Conservation (phyloP, 2,329 filamentous ascomycete species). For the Neopestalotiopsis sp. region DNA sequence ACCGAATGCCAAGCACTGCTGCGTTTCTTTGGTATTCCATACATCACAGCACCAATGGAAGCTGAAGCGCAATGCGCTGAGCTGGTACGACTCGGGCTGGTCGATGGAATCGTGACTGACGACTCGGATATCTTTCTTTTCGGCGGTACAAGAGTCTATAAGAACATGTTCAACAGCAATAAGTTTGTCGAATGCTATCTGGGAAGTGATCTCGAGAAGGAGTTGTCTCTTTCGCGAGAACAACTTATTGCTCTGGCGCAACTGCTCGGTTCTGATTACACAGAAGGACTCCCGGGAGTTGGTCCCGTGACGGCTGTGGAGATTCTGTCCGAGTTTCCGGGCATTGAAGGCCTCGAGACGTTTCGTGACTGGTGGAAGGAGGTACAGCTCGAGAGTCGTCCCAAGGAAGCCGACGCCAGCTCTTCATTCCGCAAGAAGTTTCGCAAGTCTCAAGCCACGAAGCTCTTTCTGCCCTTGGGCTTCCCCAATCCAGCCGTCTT, state of each 20-base stretch:
- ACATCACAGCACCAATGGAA: slow-evolving; percentile 98
- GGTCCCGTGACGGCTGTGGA: slow-evolving; percentile 95
- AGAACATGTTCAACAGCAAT: slow-evolving; percentile 99
- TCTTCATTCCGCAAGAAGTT: slow-evolving; percentile 85
- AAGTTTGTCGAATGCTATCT: slow-evolving; percentile 99
- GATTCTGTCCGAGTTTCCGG: slow-evolving; percentile 87
- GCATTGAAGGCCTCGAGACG: slow-evolving; percentile 63
- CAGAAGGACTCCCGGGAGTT: slow-evolving; percentile 86
- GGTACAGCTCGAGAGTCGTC: slow-evolving; percentile 72
- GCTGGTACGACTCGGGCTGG: slow-evolving; percentile 82
- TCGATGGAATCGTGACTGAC: slow-evolving; percentile 97
- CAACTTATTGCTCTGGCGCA: slow-evolving; percentile 91
- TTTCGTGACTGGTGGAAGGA: slow-evolving; percentile 90
- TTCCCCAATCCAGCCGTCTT: slow-evolving; percentile 84
- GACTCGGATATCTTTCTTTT: slow-evolving; percentile 97
- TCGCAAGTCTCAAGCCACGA: slow-evolving; percentile 76
- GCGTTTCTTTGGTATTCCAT: slow-evolving; percentile 89
- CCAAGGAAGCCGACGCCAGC: slow-evolving; percentile 64
- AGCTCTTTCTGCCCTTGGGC: slow-evolving; percentile 80
- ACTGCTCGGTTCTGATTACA: slow-evolving; percentile 92
- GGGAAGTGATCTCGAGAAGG: slow-evolving; percentile 80
- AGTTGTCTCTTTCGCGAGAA: slow-evolving; percentile 84
- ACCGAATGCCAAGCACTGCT: slow-evolving; percentile 92
- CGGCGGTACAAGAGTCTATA: slow-evolving; percentile 94
- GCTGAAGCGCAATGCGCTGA: slow-evolving; percentile 97